Conservation (phyloP, 2,329 filamentous ascomycete species). For the Blastomyces emzantsi region DNA sequence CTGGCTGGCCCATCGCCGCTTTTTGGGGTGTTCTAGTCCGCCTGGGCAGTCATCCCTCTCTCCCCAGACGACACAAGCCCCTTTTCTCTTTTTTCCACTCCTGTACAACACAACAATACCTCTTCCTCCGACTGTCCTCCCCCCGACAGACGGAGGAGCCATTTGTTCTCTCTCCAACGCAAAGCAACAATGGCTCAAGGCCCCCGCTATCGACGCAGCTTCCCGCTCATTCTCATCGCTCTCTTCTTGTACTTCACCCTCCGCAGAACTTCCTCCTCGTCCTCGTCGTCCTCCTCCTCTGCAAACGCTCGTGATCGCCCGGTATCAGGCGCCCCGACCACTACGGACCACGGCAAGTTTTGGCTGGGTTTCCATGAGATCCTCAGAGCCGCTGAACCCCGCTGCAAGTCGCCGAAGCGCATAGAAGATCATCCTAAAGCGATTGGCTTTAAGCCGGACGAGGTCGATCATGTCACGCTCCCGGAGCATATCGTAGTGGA, state of each 20-base stretch:
- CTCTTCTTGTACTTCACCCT: constrained; percentile 11
- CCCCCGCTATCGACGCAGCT: constrained; percentile 12
- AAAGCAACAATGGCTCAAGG: constrained; percentile 9
- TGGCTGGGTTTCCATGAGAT: constrained; percentile 16
- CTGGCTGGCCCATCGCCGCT: no score
- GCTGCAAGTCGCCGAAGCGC: constrained; percentile 15
- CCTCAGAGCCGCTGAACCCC: constrained; percentile 14
- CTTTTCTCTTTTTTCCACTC: background rate
- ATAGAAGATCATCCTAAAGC: constrained; percentile 13
- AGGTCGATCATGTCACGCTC: constrained; percentile 12
- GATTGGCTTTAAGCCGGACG: constrained; percentile 17
- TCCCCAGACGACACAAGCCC: background rate
- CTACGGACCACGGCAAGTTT: constrained; percentile 14
- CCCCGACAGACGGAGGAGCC: background rate
- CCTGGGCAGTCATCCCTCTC: no score
- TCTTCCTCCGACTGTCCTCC: background rate
- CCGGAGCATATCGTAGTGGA: constrained; percentile 16
- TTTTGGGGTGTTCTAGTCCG: no score
- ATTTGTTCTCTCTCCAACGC: background rate
- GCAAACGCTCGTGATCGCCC: background rate
- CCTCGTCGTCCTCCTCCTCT: constrained; percentile 1
- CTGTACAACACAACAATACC: background rate
- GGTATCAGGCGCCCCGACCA: constrained; percentile 3
- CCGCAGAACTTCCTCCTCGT: background rate
- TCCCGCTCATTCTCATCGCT: constrained; percentile 9